Evolutionary conservation across 1,284 basidiomycete species (phyloP).

Genomic region (Tylopilus sp.): DNA sequence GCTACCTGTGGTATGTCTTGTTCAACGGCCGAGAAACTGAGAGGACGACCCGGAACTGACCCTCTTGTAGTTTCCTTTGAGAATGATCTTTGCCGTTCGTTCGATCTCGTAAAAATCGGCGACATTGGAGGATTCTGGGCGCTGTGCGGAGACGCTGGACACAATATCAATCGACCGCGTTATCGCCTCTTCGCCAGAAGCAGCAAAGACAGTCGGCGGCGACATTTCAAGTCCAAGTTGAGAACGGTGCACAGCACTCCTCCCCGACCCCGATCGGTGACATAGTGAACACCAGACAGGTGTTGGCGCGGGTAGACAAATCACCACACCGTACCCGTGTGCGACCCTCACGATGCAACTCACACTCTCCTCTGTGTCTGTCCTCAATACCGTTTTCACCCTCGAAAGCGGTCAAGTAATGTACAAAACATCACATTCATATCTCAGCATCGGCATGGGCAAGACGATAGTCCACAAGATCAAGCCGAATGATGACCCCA

Average conservation of each 20-base stretch:
- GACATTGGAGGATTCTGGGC: conserved; percentile 50
- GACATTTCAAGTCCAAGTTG: conserved; percentile 27
- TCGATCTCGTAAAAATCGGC: conserved; percentile 69
- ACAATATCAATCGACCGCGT: conserved; percentile 57
- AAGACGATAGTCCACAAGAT: conserved; percentile 39
- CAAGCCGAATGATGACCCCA: conserved; percentile 31
- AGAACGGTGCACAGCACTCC: too few species aligned
- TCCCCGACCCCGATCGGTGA: too few species aligned
- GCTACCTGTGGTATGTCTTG: conserved; percentile 65
- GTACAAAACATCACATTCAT: conserved; percentile 42
- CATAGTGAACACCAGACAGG: too few species aligned
- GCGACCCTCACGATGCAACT: conserved; percentile 33
- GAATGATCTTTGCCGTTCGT: conserved; percentile 60
- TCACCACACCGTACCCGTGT: too few species aligned
- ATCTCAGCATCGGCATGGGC: conserved; percentile 19
- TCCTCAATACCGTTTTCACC: conserved; percentile 36
- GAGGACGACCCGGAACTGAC: conserved; percentile 54
- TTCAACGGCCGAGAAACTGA: conserved; percentile 16
- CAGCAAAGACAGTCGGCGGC: conserved; percentile 52
- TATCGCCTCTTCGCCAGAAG: conserved; percentile 68
- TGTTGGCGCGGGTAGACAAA: too few species aligned
- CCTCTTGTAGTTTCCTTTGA: conserved; percentile 61
- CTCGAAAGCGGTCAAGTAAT: conserved; percentile 36
- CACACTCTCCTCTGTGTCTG: conserved; percentile 27
- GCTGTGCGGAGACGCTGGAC: conserved; percentile 46